phyloP scores from a whole-genome alignment of 2,329 filamentous ascomycete genomes.

The Balansia obtecta region DNA sequence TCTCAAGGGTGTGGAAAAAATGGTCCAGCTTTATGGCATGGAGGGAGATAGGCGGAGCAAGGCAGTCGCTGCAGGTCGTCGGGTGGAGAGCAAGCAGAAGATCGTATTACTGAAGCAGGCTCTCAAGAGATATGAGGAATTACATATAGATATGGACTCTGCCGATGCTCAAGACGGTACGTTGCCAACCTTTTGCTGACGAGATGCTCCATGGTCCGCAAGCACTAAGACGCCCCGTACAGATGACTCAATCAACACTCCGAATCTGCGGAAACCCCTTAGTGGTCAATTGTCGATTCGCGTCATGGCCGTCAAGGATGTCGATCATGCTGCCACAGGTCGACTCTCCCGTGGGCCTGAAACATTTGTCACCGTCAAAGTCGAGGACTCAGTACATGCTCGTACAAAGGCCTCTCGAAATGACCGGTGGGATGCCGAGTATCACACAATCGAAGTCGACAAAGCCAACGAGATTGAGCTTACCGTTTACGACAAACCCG shows the following conservation, averaged over 20 bases:
- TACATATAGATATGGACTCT: conserved; percentile 85
- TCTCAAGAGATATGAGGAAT: conserved; percentile 89
- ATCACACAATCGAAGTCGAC: conserved; percentile 86
- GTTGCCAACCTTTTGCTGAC: conserved; percentile 18
- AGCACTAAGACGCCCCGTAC: conserved; percentile 3
- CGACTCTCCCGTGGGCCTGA: conserved; percentile 84
- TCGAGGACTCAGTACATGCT: conserved; percentile 85
- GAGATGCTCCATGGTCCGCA: neutral
- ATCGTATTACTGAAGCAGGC: conserved; percentile 92
- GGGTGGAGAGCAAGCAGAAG: conserved; percentile 95
- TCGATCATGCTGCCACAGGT: conserved; percentile 78
- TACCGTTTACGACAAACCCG: conserved; percentile 91
- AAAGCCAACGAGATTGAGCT: conserved; percentile 98
- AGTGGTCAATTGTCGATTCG: conserved; percentile 81
- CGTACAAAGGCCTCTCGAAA: conserved; percentile 74
- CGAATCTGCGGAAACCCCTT: conserved; percentile 90
- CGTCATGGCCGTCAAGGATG: conserved; percentile 81
- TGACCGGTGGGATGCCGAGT: conserved; percentile 85
- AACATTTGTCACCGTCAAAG: conserved; percentile 91
- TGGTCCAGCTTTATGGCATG: conserved; percentile 95
- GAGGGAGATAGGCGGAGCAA: conserved; percentile 95
- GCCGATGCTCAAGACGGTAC: conserved; percentile 70
- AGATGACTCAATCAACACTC: conserved; percentile 96
- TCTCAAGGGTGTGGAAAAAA: conserved; percentile 97
- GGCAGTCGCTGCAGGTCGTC: conserved; percentile 77